Evolutionary conservation across 2,329 filamentous ascomycete species (phyloP), one percentile per base, ranked within the genome.

Genomic region (Calonectria multiphialidica): DNA sequence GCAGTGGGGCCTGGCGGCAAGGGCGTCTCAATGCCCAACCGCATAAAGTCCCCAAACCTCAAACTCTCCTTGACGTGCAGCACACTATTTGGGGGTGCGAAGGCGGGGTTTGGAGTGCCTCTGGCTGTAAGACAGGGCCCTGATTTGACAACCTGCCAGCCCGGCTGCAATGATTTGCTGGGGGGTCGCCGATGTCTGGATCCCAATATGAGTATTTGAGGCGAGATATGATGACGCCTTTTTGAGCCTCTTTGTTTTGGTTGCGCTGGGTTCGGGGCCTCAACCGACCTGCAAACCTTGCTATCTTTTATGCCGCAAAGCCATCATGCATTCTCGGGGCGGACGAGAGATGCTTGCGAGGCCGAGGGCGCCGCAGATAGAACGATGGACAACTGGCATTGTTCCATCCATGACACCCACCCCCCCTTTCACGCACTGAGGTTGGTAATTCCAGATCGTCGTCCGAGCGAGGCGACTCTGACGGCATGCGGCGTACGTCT

Each of bases 11-110:
- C 81, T 83, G 76, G 85, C 83, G 84, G 84, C 79, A 84, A 83
- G 71, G 82, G 84, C 83, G 85, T 82, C 82, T 86, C 84, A 81
- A 79, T 87, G 84, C 87, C 87, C 87, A 88, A 88, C 87, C 81
- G 82, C 80, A 82, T 80, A 72, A 78, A 74, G 75, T 75, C 72
- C 68, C 74, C 73, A 69, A 73, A 74, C 70, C 72, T 67, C 66
- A 70, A 71, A 67, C 68, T 66, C 30, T 61, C 47, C 40, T 71
- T 74, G 68, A 74, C 69, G 74, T 77, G 77, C 75, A 80, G 73
- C 72, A 72, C 72, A 74, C 71, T 68, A 69, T 50, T 72, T 65
- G 70, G 55, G 35, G 77, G 55, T 63, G 45, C 49, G 55, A 66
- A 50, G 72, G 72, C 66, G 74, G 77, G 61, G 66, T 40, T 50